These are phyloP conservation scores for Obelidium mucronatum DNA, from an alignment of 192 early-diverging fungal species.

Conservation along the genomic window DNA sequence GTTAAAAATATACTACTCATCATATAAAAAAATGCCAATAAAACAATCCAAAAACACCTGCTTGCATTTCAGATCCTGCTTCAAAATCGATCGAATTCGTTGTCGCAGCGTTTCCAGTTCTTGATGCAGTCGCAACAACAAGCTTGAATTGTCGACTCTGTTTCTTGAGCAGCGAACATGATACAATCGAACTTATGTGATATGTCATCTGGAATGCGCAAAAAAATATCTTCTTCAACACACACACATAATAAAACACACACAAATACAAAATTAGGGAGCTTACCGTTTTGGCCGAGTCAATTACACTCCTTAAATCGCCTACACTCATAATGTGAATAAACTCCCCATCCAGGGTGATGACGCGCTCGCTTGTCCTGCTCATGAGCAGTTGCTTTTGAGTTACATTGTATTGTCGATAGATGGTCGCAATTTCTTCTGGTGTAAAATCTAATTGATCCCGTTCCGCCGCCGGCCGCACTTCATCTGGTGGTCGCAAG, in stretches of 20 bases:
- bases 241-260: not conserved
- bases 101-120: not conserved
- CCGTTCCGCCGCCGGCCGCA: constrained; percentile 19
- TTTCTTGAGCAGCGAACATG: constrained; percentile 50
- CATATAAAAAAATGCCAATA: not conserved
- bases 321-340: constrained; percentile 84
- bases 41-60: constrained; percentile 3
- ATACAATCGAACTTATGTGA: constrained; percentile 50
- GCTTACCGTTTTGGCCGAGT: constrained; percentile 80
- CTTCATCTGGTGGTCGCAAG: constrained; percentile 65
- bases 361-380: constrained; percentile 81
- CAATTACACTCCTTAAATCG: constrained; percentile 79
- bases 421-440: constrained; percentile 60
- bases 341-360: constrained; percentile 96
- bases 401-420: constrained; percentile 83
- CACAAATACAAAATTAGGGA: constrained; percentile 18
- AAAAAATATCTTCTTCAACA: not conserved
- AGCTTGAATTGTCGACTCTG: constrained; percentile 42
- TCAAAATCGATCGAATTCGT: constrained; percentile 23
- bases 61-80: constrained; percentile 9
- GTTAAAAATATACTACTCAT: not conserved
- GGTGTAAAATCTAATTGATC: constrained; percentile 45
- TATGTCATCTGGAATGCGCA: constrained; percentile 40
- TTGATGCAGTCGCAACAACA: constrained; percentile 28
- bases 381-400: constrained; percentile 82